These are phyloP conservation scores for Pascua sp. DNA, from an alignment of 1,284 basidiomycete species.

Conservation along the genomic window DNA sequence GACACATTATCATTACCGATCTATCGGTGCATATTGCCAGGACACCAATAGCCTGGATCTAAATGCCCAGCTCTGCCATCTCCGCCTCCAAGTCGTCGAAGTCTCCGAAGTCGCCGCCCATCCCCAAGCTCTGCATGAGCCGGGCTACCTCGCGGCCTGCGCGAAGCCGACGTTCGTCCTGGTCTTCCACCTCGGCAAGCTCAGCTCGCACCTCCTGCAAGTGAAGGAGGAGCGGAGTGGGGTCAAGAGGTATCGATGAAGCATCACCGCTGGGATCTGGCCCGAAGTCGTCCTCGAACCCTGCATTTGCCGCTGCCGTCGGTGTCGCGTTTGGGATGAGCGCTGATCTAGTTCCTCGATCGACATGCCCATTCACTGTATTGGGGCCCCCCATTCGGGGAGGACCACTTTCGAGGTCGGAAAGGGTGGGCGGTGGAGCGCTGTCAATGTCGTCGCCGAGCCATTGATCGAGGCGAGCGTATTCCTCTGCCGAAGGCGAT, in stretches of 20 bases:
- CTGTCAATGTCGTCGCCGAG: slow-evolving; percentile 21
- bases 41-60: background rate
- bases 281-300: slow-evolving; percentile 39
- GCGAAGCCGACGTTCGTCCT: slow-evolving; percentile 37
- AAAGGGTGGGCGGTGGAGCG: background rate
- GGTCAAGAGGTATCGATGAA: slow-evolving; percentile 27
- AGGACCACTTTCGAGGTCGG: too few relatives aligned
- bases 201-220: slow-evolving; percentile 41
- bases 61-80: background rate
- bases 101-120: slow-evolving; percentile 18
- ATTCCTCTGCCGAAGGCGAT: slow-evolving; percentile 27
- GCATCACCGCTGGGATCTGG: slow-evolving; percentile 2
- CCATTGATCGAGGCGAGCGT: slow-evolving; percentile 42
- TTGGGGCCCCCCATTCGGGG: too few relatives aligned
- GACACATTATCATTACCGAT: background rate
- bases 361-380: too few relatives aligned
- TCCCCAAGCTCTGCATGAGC: slow-evolving; percentile 31
- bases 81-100: slow-evolving; percentile 19
- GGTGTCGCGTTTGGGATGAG: too few relatives aligned
- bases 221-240: slow-evolving; percentile 41
- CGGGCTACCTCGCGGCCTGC: slow-evolving; percentile 41
- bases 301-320: background rate
- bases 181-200: slow-evolving; percentile 31
- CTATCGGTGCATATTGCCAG: background rate
- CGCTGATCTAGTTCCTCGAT: too few relatives aligned